Conservation (phyloP, 2,329 filamentous ascomycete genomes). For the Tolypocladium endophyticum region DNA sequence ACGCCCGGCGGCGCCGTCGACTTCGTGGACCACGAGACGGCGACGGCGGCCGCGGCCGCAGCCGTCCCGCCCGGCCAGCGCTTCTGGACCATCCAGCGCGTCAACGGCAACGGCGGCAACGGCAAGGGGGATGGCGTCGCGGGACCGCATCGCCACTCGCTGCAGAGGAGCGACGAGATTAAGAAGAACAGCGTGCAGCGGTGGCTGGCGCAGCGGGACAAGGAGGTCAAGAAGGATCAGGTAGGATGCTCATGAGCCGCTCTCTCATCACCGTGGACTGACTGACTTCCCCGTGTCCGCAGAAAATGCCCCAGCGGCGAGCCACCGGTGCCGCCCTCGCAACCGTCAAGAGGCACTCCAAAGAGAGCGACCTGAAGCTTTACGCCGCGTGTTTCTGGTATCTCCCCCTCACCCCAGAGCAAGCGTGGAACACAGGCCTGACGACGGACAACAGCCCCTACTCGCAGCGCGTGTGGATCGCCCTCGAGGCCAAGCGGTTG, state of each 20-base stretch:
- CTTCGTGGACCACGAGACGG: constrained; percentile 19
- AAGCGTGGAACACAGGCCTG: constrained; percentile 2
- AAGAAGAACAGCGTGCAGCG: constrained; percentile 73
- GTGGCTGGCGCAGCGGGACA: constrained; percentile 52
- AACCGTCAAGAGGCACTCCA: constrained; percentile 61
- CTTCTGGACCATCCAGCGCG: constrained; percentile 66
- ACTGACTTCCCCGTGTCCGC: constrained; percentile 6
- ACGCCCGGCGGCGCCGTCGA: constrained; percentile 20
- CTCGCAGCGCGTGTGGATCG: constrained; percentile 83
- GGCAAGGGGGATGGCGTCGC: constrained; percentile 59
- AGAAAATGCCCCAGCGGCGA: constrained; percentile 63
- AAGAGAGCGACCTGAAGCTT: constrained; percentile 61
- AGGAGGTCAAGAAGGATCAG: constrained; percentile 47
- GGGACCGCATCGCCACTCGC: constrained; percentile 63
- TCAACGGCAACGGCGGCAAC: constrained; percentile 67
- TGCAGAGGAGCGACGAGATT: constrained; percentile 66
- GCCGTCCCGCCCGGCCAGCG: constrained; percentile 32
- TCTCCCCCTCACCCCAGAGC: constrained; percentile 12
- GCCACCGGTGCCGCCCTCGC: constrained; percentile 59
- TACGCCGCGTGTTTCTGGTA: constrained; percentile 81
- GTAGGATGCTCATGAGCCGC: constrained; percentile 8
- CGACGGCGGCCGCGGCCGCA: constrained; percentile 7
- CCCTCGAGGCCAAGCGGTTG: constrained; percentile 67
- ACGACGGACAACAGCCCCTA: constrained; percentile 50
- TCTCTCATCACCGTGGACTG: not conserved